These are phyloP conservation scores for Diplosphaera chodatii DNA, from an alignment of 139 green algal genomes.

Conservation along the genomic window DNA sequence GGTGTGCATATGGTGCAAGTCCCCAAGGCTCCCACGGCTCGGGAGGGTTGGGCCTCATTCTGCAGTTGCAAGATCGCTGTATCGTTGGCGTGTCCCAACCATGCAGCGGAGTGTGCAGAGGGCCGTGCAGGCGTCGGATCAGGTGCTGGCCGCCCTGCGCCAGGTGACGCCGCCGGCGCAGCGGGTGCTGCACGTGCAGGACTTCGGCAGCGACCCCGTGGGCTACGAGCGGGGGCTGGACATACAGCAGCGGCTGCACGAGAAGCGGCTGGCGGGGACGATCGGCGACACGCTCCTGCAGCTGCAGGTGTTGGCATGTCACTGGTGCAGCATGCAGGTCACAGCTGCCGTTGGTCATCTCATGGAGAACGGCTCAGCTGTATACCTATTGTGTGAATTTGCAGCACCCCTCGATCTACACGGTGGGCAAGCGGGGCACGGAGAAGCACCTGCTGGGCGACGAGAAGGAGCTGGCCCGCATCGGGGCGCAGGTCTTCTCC, in stretches of 20 bases:
- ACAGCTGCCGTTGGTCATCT: too few relatives aligned
- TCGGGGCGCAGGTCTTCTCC: slow-evolving; percentile 27
- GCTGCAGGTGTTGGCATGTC: slow-evolving; percentile 38
- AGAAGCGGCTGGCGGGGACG: slow-evolving; percentile 11
- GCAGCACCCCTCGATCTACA: slow-evolving; percentile 77
- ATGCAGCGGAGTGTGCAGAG: background rate
- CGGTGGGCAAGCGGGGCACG: slow-evolving; percentile 77
- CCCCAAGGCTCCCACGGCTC: too few relatives aligned
- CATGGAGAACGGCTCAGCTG: too few relatives aligned
- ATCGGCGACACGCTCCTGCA: slow-evolving; percentile 52
- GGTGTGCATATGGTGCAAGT: too few relatives aligned
- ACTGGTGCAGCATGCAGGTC: too few relatives aligned
- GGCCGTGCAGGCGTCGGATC: background rate
- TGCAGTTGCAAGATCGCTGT: background rate
- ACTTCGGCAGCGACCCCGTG: background rate
- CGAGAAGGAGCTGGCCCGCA: slow-evolving; percentile 3
- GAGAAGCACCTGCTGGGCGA: slow-evolving; percentile 42
- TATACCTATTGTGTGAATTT: background rate
- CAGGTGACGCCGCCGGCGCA: background rate
- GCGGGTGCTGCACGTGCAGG: slow-evolving; percentile 8
- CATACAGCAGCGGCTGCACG: slow-evolving; percentile 34
- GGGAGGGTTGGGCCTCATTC: too few relatives aligned
- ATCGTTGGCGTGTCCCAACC: too few relatives aligned
- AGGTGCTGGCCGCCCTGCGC: background rate
- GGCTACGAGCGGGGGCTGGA: background rate